Conservation (phyloP, 140 eudicot genomes). For the Bidens hawaiensis region DNA sequence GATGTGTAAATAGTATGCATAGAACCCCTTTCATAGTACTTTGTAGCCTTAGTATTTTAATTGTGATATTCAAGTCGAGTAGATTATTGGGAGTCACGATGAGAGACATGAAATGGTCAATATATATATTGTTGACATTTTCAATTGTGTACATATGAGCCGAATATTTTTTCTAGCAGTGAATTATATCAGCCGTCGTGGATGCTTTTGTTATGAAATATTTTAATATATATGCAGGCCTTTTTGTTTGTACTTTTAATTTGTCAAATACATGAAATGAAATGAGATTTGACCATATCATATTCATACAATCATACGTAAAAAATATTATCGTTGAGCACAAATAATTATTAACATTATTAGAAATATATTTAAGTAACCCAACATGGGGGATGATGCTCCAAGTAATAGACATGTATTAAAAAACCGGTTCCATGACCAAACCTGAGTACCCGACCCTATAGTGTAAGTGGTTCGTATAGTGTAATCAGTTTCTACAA, state of each 20-base stretch:
- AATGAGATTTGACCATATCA: neutral
- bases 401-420: too few species aligned
- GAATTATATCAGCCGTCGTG: constrained; percentile 10
- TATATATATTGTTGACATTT: constrained; percentile 1
- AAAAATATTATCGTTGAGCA: too few species aligned
- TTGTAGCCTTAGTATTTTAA: neutral
- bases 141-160: neutral
- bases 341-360: too few species aligned
- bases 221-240: constrained; percentile 14
- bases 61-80: too few species aligned
- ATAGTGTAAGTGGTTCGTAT: too few species aligned
- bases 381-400: too few species aligned
- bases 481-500: too few species aligned
- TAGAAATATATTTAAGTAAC: too few species aligned
- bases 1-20: neutral
- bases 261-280: neutral
- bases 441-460: too few species aligned
- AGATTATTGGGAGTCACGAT: constrained; percentile 13
- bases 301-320: too few species aligned
- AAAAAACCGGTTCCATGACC: too few species aligned
- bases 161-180: neutral
- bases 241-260: neutral
- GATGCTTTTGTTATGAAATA: neutral
- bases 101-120: constrained; percentile 11
- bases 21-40: neutral